Percentiles rank a stretch among this genome's conserved stretches.
These are phyloP conservation scores for Pleurotus giganteus DNA, from an alignment of 768 basidiomycete species.

Conservation along the genomic window DNA sequence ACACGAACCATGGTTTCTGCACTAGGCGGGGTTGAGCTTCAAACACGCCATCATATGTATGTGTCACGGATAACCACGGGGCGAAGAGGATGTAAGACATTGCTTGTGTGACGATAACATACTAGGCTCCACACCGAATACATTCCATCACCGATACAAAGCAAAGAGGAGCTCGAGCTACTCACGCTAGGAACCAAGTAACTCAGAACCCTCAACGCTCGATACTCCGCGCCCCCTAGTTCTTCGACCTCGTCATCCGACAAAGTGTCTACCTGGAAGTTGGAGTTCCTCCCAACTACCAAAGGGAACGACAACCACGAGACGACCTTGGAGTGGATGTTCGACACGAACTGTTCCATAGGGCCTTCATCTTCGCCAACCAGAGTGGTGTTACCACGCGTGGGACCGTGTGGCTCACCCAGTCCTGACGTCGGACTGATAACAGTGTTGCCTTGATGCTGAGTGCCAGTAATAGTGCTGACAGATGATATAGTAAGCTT, in stretches of 20 bases:
- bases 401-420: neutral
- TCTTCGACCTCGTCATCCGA: slow-evolving; percentile 68
- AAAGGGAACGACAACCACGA: slow-evolving; percentile 43
- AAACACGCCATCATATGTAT: slow-evolving; percentile 48
- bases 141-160: neutral
- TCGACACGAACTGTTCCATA: neutral
- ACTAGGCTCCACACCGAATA: slow-evolving; percentile 43
- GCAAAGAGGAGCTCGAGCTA: slow-evolving; percentile 5
- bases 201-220: slow-evolving; percentile 53
- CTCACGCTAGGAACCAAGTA: slow-evolving; percentile 47
- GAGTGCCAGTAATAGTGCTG: slow-evolving; percentile 33
- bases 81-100: slow-evolving; percentile 55
- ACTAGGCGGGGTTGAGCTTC: slow-evolving; percentile 47
- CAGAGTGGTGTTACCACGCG: neutral
- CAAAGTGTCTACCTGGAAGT: slow-evolving; percentile 51
- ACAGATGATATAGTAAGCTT: slow-evolving; percentile 52
- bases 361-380: neutral
- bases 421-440: neutral
- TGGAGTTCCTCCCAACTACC: slow-evolving; percentile 58
- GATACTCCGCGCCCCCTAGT: slow-evolving; percentile 75
- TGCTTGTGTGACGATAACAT: slow-evolving; percentile 59
- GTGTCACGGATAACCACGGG: slow-evolving; percentile 53
- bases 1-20: slow-evolving; percentile 53
- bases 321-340: slow-evolving; percentile 12
- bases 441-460: neutral